Percentiles rank a stretch among this genome's conserved stretches.
Evolutionary conservation across 1,139 yeast species (phyloP).

Genomic region (Magnusiomyces starmeri): DNA sequence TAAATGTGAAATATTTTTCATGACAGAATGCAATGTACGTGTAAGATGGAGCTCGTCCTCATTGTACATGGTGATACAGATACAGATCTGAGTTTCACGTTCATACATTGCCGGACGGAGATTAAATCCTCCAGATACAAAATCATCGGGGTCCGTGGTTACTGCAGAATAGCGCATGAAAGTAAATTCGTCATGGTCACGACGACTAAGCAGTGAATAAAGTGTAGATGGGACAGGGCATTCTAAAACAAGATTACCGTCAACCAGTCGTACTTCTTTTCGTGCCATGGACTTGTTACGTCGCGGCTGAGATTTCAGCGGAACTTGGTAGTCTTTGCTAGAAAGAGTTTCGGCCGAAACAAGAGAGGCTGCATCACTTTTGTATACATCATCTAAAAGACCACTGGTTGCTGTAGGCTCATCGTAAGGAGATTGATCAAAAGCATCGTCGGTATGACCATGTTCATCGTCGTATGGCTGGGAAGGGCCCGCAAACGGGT

Average conservation of each 20-base stretch:
- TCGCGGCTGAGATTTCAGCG: slow-evolving; percentile 48
- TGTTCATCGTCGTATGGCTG: slow-evolving; percentile 26
- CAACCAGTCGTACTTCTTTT: slow-evolving; percentile 58
- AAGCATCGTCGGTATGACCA: slow-evolving; percentile 26
- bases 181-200: slow-evolving; percentile 86
- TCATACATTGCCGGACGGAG: slow-evolving; percentile 76
- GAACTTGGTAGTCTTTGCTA: slow-evolving; percentile 31
- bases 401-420: background rate
- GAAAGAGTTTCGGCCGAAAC: slow-evolving; percentile 26
- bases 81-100: slow-evolving; percentile 81
- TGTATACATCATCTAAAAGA: slow-evolving; percentile 20
- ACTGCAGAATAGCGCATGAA: slow-evolving; percentile 95
- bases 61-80: slow-evolving; percentile 93
- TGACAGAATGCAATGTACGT: slow-evolving; percentile 86
- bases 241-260: slow-evolving; percentile 79
- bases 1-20: slow-evolving; percentile 83
- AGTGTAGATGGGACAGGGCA: slow-evolving; percentile 90
- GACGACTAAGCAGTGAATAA: slow-evolving; percentile 65
- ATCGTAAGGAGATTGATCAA: slow-evolving; percentile 15
- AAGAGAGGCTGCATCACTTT: slow-evolving; percentile 25
- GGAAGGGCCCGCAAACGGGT: slow-evolving; percentile 18
- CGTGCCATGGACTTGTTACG: slow-evolving; percentile 52
- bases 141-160: slow-evolving; percentile 82
- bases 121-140: slow-evolving; percentile 71
- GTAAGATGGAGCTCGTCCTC: slow-evolving; percentile 86